Percentiles rank a stretch among this genome's conserved stretches.
phyloP scores from a whole-genome alignment of 1,284 basidiomycete genomes.

The Cutaneotrichosporon sp. region DNA sequence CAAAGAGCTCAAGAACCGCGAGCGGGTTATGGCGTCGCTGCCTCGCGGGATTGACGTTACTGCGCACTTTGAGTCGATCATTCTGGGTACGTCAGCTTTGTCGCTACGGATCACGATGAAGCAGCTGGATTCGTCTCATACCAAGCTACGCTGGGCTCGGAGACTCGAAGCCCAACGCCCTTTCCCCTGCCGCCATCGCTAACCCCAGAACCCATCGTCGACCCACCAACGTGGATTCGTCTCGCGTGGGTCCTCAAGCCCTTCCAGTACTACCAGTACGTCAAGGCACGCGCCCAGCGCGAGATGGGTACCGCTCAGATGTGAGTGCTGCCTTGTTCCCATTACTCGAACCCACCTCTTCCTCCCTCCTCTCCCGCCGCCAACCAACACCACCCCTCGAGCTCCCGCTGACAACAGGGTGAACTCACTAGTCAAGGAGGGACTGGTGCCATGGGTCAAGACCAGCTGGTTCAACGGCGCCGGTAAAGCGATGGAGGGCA shows the following conservation, averaged over 20 bases:
- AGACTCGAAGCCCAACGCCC: slow-evolving; percentile 32
- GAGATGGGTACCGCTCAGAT: background rate
- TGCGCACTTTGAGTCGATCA: background rate
- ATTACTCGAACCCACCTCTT: no score
- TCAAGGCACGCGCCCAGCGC: slow-evolving; percentile 10
- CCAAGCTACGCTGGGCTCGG: background rate
- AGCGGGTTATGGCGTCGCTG: slow-evolving; percentile 15
- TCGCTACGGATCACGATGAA: background rate
- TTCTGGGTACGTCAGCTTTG: slow-evolving; percentile 18
- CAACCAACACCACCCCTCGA: no score
- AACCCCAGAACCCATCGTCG: slow-evolving; percentile 19
- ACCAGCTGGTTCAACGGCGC: slow-evolving; percentile 1
- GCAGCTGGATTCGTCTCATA: background rate
- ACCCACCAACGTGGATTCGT: slow-evolving; percentile 12
- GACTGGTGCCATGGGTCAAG: slow-evolving; percentile 2
- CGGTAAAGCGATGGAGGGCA: background rate
- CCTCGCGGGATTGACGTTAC: slow-evolving; percentile 15
- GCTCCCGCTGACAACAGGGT: background rate
- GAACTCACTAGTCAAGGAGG: slow-evolving; percentile 1
- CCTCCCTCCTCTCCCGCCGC: no score
- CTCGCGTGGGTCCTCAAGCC: slow-evolving; percentile 4
- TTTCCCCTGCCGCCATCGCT: background rate
- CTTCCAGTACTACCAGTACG: background rate
- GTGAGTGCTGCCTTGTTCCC: background rate
- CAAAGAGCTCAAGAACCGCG: slow-evolving; percentile 15